These are phyloP conservation scores for Aureobasidium vineae DNA, from an alignment of 2,329 filamentous ascomycete species.

Conservation along the genomic window DNA sequence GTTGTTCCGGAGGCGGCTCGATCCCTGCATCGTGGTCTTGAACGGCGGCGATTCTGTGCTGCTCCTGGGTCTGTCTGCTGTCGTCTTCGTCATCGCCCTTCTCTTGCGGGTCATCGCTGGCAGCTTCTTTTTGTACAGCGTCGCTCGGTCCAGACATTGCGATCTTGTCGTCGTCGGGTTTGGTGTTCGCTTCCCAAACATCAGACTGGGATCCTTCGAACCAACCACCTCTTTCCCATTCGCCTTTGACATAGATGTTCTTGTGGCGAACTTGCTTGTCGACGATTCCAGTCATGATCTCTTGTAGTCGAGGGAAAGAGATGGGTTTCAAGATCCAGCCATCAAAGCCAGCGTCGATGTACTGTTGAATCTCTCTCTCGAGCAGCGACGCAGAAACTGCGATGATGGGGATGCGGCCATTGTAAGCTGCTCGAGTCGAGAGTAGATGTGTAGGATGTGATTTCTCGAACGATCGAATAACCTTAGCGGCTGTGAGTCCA, in stretches of 20 bases:
- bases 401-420: conserved; percentile 74
- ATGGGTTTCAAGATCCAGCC: conserved; percentile 91
- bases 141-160: conserved; percentile 32
- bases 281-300: conserved; percentile 67
- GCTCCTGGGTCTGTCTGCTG: conserved; percentile 38
- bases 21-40: conserved; percentile 28
- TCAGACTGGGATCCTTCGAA: conserved; percentile 54
- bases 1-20: conserved; percentile 18
- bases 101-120: conserved; percentile 36
- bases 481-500: conserved; percentile 75
- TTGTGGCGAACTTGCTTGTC: conserved; percentile 57
- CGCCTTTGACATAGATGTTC: conserved; percentile 67
- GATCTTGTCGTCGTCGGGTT: conserved; percentile 32
- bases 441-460: conserved; percentile 51
- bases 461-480: conserved; percentile 73
- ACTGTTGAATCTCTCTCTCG: conserved; percentile 66
- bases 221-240: conserved; percentile 88
- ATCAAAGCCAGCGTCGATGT: conserved; percentile 78
- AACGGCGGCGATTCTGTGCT: conserved; percentile 34
- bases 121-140: conserved; percentile 37
- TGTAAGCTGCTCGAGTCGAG: conserved; percentile 58
- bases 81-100: conserved; percentile 35
- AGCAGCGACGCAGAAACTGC: conserved; percentile 81
- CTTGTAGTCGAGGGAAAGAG: conserved; percentile 70
- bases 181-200: conserved; percentile 42